Evolutionary conservation across 345 rosid species (phyloP).

Genomic region (Hibiscus tridactylites): DNA sequence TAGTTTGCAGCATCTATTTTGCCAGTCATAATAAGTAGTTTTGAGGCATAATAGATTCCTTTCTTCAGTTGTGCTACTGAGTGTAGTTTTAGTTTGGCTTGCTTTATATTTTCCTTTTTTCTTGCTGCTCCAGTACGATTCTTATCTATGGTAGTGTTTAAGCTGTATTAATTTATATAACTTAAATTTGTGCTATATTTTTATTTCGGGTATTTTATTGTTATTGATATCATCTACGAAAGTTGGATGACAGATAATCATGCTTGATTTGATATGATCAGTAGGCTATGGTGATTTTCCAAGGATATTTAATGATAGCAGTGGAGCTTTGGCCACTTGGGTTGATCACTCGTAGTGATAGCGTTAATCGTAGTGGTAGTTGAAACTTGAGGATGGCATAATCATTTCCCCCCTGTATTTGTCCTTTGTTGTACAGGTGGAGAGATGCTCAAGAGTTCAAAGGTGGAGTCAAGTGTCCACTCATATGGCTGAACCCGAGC

Average conservation of each 20-base stretch:
- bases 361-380: slow-evolving; percentile 58
- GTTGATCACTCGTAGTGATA: slow-evolving; percentile 35
- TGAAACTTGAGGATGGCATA: slow-evolving; percentile 53
- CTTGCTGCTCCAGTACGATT: slow-evolving; percentile 34
- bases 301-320: slow-evolving; percentile 24
- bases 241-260: slow-evolving; percentile 9
- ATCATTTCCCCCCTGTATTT: slow-evolving; percentile 66
- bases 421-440: slow-evolving; percentile 64
- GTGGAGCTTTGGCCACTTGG: slow-evolving; percentile 36
- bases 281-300: slow-evolving; percentile 27
- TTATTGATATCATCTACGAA: slow-evolving; percentile 13
- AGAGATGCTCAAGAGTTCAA: slow-evolving; percentile 47
- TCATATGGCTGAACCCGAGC: slow-evolving; percentile 44
- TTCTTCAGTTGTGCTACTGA: slow-evolving; percentile 39
- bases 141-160: slow-evolving; percentile 40
- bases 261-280: slow-evolving; percentile 28
- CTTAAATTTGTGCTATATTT: slow-evolving; percentile 18
- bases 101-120: slow-evolving; percentile 49
- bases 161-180: slow-evolving; percentile 22
- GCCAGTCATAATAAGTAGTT: slow-evolving; percentile 63
- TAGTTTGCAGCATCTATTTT: slow-evolving; percentile 55
- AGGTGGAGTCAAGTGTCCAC: slow-evolving; percentile 42
- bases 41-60: slow-evolving; percentile 49
- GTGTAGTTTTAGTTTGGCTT: slow-evolving; percentile 60
- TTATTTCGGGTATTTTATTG: slow-evolving; percentile 9